A percentile compares a stretch with the other conserved stretches of the same genome.
Conservation (phyloP, 805 yeast species). For the Nakazawaea ernobii region DNA sequence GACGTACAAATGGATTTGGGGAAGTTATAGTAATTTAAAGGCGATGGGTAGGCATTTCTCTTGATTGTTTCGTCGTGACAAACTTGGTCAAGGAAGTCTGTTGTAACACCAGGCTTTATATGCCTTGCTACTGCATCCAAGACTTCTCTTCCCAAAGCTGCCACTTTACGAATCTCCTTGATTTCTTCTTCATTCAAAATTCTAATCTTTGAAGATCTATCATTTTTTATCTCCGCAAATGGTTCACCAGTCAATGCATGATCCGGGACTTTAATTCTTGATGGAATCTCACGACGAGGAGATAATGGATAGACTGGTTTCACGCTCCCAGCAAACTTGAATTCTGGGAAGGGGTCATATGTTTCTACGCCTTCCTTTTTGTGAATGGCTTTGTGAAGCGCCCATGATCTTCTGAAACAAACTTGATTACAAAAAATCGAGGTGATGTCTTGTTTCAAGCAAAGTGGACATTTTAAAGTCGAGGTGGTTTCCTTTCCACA, state of each 20-base stretch:
- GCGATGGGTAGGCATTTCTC: constrained; percentile 90
- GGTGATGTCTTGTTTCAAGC: constrained; percentile 64
- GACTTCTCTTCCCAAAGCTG: constrained; percentile 77
- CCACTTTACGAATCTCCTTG: constrained; percentile 69
- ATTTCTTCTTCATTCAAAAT: constrained; percentile 63
- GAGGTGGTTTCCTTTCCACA: constrained; percentile 83
- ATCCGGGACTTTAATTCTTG: constrained; percentile 69
- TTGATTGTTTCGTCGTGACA: constrained; percentile 86
- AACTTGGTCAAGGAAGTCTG: constrained; percentile 83
- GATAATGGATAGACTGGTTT: constrained; percentile 80
- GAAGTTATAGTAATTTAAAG: constrained; percentile 87
- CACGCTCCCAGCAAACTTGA: constrained; percentile 65
- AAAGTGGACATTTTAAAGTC: constrained; percentile 82
- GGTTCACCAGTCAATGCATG: constrained; percentile 82
- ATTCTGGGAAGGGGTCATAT: constrained; percentile 85
- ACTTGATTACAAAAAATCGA: constrained; percentile 74
- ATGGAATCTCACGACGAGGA: constrained; percentile 68
- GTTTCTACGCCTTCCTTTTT: constrained; percentile 49
- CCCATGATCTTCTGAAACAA: constrained; percentile 74
- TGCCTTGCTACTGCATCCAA: constrained; percentile 83
- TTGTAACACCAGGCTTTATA: constrained; percentile 81
- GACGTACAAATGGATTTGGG: constrained; percentile 93
- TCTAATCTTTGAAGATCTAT: constrained; percentile 60
- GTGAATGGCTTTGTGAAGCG: constrained; percentile 72
- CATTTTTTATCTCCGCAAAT: constrained; percentile 65